phyloP scores from a whole-genome alignment of 2,329 filamentous ascomycete species.

The Ophiocordyceps australis region DNA sequence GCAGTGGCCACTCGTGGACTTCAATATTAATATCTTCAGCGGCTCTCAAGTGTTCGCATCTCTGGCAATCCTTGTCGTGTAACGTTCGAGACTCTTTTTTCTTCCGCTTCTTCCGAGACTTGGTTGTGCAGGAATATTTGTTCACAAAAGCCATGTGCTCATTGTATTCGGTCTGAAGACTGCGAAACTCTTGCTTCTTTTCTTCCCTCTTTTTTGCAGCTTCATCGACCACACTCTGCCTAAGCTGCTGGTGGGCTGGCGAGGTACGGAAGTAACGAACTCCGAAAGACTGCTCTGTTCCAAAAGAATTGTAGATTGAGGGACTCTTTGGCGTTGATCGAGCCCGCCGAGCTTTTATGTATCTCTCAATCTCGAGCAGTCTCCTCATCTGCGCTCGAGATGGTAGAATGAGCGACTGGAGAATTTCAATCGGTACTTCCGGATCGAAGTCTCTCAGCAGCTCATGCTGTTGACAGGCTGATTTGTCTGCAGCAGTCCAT shows the following conservation, averaged over 20 bases:
- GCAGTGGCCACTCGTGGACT: slow-evolving; percentile 33
- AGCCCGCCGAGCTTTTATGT: slow-evolving; percentile 20
- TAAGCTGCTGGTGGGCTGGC: too few relatives aligned
- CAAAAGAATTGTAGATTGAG: too few relatives aligned
- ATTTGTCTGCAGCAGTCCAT: slow-evolving; percentile 37
- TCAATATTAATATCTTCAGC: background rate
- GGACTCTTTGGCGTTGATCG: background rate
- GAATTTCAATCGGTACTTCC: slow-evolving; percentile 16
- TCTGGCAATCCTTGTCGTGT: too few relatives aligned
- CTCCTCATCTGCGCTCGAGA: slow-evolving; percentile 22
- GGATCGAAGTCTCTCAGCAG: slow-evolving; percentile 27
- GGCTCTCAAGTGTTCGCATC: background rate
- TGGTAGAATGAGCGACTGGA: slow-evolving; percentile 25
- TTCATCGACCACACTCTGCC: too few relatives aligned
- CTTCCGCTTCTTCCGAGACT: too few relatives aligned
- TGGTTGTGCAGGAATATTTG: background rate
- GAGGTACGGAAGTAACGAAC: too few relatives aligned
- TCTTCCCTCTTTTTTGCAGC: too few relatives aligned
- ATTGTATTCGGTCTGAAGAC: background rate
- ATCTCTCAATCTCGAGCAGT: slow-evolving; percentile 22
- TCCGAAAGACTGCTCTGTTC: too few relatives aligned
- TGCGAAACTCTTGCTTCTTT: background rate
- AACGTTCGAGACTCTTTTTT: background rate
- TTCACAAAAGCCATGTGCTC: background rate
- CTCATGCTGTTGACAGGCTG: slow-evolving; percentile 15